Evolutionary conservation across 2,329 filamentous ascomycete species (phyloP).

Genomic region (Colletotrichum cereale): DNA sequence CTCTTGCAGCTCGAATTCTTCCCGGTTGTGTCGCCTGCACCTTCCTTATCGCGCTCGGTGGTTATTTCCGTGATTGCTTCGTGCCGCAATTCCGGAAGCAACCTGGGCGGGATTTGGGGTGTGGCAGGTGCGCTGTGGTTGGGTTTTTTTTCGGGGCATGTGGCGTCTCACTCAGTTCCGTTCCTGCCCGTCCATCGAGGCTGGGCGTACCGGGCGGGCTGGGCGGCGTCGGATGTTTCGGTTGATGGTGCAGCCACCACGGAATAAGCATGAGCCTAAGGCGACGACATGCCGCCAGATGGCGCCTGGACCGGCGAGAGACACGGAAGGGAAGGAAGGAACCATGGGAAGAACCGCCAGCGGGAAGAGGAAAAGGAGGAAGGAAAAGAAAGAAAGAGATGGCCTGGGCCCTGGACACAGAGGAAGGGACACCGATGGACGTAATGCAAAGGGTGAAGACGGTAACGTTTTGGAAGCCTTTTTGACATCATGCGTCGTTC

Average conservation of each 20-base stretch:
- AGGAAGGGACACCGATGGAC: neutral
- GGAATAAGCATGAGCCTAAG: conserved; percentile 38
- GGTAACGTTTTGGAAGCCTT: neutral
- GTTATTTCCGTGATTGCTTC: conserved; percentile 22
- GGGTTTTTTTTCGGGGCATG: conserved; percentile 25
- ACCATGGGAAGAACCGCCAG: neutral
- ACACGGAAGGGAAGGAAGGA: conserved; percentile 16
- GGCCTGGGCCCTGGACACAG: neutral
- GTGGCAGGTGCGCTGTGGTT: conserved; percentile 9
- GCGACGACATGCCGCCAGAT: conserved; percentile 32
- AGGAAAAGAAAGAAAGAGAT: neutral
- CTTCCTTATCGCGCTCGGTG: conserved; percentile 9
- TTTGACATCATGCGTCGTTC: neutral
- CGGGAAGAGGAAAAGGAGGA: neutral
- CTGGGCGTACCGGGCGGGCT: conserved; percentile 20
- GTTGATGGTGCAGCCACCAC: conserved; percentile 37
- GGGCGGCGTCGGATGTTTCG: conserved; percentile 32
- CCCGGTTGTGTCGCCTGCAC: conserved; percentile 11
- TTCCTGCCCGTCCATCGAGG: conserved; percentile 29
- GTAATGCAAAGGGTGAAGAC: neutral
- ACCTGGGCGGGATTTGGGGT: neutral
- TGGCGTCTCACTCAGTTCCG: conserved; percentile 33
- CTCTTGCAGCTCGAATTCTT: neutral
- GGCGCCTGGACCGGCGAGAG: conserved; percentile 6
- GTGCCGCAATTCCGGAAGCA: conserved; percentile 17